Conservation (phyloP, 2,329 filamentous ascomycete genomes). For the Macroventuria anomochaeta region DNA sequence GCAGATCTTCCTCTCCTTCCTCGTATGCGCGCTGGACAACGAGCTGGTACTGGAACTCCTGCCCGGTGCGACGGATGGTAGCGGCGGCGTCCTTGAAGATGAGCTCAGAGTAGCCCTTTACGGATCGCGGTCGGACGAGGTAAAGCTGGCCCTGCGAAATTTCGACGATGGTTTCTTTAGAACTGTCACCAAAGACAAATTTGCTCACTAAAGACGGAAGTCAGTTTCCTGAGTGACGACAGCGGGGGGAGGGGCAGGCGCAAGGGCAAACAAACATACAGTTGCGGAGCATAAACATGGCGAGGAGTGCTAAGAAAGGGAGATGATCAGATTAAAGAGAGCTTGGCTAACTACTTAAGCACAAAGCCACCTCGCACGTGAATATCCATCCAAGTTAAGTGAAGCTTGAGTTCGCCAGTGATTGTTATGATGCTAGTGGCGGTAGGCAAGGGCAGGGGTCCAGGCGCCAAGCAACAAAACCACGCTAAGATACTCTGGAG, state of each 20-base stretch:
- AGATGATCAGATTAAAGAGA: slow-evolving; percentile 29
- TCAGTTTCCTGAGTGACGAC: slow-evolving; percentile 31
- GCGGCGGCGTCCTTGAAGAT: slow-evolving; percentile 98
- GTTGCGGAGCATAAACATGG: slow-evolving; percentile 52
- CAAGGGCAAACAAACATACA: slow-evolving; percentile 39
- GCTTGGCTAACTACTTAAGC: slow-evolving; percentile 19
- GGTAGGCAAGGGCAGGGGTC: slow-evolving; percentile 9
- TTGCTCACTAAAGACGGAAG: slow-evolving; percentile 72
- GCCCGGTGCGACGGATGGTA: slow-evolving; percentile 88
- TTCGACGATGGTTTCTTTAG: slow-evolving; percentile 92
- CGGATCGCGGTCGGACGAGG: slow-evolving; percentile 90
- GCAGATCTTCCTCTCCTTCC: slow-evolving; percentile 90
- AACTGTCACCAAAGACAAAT: slow-evolving; percentile 86
- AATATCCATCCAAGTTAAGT: slow-evolving; percentile 11
- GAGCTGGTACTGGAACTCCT: slow-evolving; percentile 96
- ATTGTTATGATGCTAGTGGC: slow-evolving; percentile 20
- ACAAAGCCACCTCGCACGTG: slow-evolving; percentile 14
- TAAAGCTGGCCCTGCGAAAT: slow-evolving; percentile 96
- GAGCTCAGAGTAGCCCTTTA: slow-evolving; percentile 97
- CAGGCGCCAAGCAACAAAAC: slow-evolving; percentile 11
- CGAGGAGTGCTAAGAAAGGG: slow-evolving; percentile 23
- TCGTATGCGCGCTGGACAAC: slow-evolving; percentile 96
- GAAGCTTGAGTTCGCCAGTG: slow-evolving; percentile 3
- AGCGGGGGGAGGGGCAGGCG: slow-evolving; percentile 36
- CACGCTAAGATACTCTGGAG: slow-evolving; percentile 2